A percentile compares a stretch with the other conserved stretches of the same genome.
phyloP scores from a whole-genome alignment of 768 basidiomycete genomes.

The Lanmaoa pseudosensibilis region DNA sequence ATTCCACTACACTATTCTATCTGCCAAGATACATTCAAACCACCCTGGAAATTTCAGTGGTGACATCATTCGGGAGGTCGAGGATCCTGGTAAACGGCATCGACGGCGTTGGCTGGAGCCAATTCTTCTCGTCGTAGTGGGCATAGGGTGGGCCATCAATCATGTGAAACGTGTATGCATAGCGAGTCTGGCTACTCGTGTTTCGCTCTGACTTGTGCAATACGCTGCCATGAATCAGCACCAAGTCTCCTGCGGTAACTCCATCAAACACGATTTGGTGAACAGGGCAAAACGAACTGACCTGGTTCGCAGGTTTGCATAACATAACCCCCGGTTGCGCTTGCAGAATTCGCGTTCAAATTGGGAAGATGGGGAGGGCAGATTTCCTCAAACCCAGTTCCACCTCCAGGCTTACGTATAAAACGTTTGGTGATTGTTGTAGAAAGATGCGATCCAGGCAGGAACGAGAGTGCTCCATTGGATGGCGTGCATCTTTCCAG shows the following conservation, averaged over 20 bases:
- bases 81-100: slow-evolving; percentile 80
- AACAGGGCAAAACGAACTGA: slow-evolving; percentile 24
- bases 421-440: slow-evolving; percentile 81
- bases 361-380: slow-evolving; percentile 29
- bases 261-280: background rate
- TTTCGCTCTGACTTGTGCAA: slow-evolving; percentile 92
- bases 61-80: slow-evolving; percentile 19
- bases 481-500: slow-evolving; percentile 80
- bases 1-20: background rate
- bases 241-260: slow-evolving; percentile 66
- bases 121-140: slow-evolving; percentile 87
- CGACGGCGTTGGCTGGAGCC: slow-evolving; percentile 84
- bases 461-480: slow-evolving; percentile 86
- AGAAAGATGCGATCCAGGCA: slow-evolving; percentile 85
- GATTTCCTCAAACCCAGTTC: slow-evolving; percentile 82
- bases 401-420: slow-evolving; percentile 69
- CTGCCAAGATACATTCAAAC: background rate
- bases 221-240: slow-evolving; percentile 91
- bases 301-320: slow-evolving; percentile 76
- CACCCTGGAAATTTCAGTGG: background rate
- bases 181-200: slow-evolving; percentile 73
- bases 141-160: slow-evolving; percentile 73
- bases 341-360: slow-evolving; percentile 2
- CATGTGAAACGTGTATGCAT: slow-evolving; percentile 97
- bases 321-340: slow-evolving; percentile 48